A percentile compares a stretch with the other conserved stretches of the same genome.
Evolutionary conservation across 1,284 basidiomycete species (phyloP).

Genomic region (Apiotrichum siamense): DNA sequence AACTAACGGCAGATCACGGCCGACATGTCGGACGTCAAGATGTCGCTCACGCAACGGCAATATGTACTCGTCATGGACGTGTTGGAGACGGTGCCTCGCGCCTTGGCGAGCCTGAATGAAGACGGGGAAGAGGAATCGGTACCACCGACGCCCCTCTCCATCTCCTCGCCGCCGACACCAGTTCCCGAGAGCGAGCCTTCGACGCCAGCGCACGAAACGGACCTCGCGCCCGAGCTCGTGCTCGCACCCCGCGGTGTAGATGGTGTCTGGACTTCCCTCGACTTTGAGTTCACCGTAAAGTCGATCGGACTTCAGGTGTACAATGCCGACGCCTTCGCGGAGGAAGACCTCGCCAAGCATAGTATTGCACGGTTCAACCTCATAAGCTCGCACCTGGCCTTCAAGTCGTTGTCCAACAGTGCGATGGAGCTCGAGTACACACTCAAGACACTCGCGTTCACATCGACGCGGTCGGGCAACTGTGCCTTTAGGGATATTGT

Average conservation of each 20-base stretch:
- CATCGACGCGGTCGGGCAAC: conserved; percentile 73
- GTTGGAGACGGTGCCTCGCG: conserved; percentile 66
- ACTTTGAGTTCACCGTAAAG: conserved; percentile 69
- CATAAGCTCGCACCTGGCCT: conserved; percentile 68
- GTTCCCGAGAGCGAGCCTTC: conserved; percentile 10
- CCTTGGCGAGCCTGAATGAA: conserved; percentile 50
- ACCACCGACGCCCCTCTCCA: conserved; percentile 18
- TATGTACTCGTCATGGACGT: conserved; percentile 72
- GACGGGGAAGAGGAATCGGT: conserved; percentile 27
- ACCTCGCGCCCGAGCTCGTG: conserved; percentile 52
- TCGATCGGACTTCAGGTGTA: conserved; percentile 89
- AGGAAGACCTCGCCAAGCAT: conserved; percentile 62
- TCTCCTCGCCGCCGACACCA: conserved; percentile 13
- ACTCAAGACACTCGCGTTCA: conserved; percentile 84
- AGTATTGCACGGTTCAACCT: conserved; percentile 83
- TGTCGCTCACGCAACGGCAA: conserved; percentile 86
- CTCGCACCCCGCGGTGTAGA: conserved; percentile 28
- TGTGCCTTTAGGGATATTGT: conserved; percentile 93
- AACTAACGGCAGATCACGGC: conserved; percentile 32
- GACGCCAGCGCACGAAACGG: conserved; percentile 30
- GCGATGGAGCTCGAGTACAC: conserved; percentile 81
- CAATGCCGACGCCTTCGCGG: conserved; percentile 59
- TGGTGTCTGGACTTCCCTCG: conserved; percentile 60
- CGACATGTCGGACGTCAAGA: conserved; percentile 80
- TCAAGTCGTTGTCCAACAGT: conserved; percentile 78